Evolutionary conservation across 2,329 filamentous ascomycete species (phyloP), one percentile per base, ranked within the genome.

Genomic region (Elsinoe ampelina): DNA sequence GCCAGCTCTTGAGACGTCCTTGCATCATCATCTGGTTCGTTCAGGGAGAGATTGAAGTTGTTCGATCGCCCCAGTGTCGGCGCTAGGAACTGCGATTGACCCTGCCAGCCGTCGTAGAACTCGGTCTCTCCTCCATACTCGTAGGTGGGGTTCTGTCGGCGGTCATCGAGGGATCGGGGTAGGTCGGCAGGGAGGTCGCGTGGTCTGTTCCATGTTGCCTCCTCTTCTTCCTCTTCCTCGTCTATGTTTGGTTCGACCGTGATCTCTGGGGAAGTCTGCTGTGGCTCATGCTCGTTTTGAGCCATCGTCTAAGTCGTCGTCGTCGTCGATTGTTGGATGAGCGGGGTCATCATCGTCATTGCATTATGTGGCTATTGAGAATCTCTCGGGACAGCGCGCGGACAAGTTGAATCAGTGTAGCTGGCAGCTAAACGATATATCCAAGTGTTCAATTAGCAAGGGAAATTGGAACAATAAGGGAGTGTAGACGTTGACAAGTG

Each of bases 31-130:
- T 89, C 86, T 60, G 80, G 77, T 69, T 95, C 87, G 70, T 95
- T 83, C 43, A 96, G 79, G 10, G 89, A 83, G 41, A 97, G 81
- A 68, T 88, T 89, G 74, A 96, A 95, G 66, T 83, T 84, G 51
- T 95, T 76, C 8, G 92, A 88, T 69, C 89, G 92, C 57, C 91
- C 87, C 42, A 89, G 78, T 58, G 91, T 84, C 19, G 92, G 91
- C 3, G 89, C 95, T 61, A 97, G 79, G 72, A 95, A 95, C 73
- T 96, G 91, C 43, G 92, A 95, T 78, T 96, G 89, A 86, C 92
- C 92, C 84, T 97, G 90, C 93, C 93, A 98, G 64, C 89, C 93
- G 80, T 98, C 93, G 71, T 97, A 98, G 75, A 96, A 89, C 77
- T 97, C 93, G 39, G 91, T 95, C 77, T 97, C 93, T 19, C 52